These are phyloP conservation scores for Limonium bicolor DNA, from an alignment of 148 eudicot species.

Conservation along the genomic window DNA sequence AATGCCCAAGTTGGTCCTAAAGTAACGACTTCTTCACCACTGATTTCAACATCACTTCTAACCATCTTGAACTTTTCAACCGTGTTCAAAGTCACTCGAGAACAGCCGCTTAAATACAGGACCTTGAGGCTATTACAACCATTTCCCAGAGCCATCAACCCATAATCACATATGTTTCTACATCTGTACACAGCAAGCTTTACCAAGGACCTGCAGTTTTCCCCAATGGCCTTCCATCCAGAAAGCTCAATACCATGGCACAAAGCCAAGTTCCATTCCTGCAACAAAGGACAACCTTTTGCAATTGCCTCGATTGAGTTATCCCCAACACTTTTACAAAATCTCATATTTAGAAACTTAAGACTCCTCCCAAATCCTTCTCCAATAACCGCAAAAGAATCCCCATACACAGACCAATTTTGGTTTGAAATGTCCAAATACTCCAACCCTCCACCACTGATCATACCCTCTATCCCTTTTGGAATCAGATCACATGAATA, in stretches of 20 bases:
- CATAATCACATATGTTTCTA: slow-evolving; percentile 35
- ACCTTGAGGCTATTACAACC: slow-evolving; percentile 36
- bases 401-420: slow-evolving; percentile 15
- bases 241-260: slow-evolving; percentile 33
- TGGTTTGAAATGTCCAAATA: slow-evolving; percentile 22
- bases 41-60: slow-evolving; percentile 32
- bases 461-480: slow-evolving; percentile 26
- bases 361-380: slow-evolving; percentile 26
- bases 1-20: slow-evolving; percentile 25
- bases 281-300: slow-evolving; percentile 41
- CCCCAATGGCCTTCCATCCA: slow-evolving; percentile 55
- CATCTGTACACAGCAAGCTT: slow-evolving; percentile 48
- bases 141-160: slow-evolving; percentile 29
- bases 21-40: slow-evolving; percentile 29
- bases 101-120: slow-evolving; percentile 34
- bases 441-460: slow-evolving; percentile 24
- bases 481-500: slow-evolving; percentile 41
- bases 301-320: slow-evolving; percentile 31
- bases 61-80: slow-evolving; percentile 26
- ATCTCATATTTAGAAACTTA: slow-evolving; percentile 27
- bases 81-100: slow-evolving; percentile 15
- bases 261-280: slow-evolving; percentile 54
- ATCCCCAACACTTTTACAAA: slow-evolving; percentile 38
- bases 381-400: slow-evolving; percentile 33
- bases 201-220: slow-evolving; percentile 36